Evolutionary conservation across 305 asterid genomes (phyloP).

Genomic region (Fraxinus platypoda): DNA sequence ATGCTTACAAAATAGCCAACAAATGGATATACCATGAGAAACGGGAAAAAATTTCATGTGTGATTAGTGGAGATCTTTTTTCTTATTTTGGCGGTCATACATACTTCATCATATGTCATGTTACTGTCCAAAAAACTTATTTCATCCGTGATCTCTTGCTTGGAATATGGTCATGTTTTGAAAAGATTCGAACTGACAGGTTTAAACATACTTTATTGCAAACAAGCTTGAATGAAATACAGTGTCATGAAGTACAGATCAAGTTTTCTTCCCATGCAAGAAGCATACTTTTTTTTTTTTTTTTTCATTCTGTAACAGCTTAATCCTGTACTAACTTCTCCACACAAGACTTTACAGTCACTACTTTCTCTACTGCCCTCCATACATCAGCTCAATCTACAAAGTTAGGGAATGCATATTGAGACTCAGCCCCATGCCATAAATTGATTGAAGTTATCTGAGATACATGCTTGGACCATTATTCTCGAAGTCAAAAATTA

Average conservation of each 20-base stretch:
- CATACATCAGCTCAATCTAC: neutral
- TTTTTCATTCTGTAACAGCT: neutral
- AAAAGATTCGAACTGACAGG: neutral
- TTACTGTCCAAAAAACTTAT: neutral
- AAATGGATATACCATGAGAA: neutral
- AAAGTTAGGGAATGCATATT: neutral
- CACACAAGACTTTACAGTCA: neutral
- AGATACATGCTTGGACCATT: neutral
- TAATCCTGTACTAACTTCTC: neutral
- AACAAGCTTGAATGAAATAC: neutral
- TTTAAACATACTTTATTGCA: neutral
- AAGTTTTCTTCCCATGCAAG: neutral
- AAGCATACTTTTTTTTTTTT: neutral
- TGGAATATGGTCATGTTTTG: neutral
- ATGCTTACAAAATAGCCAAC: neutral
- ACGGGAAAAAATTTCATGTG: neutral
- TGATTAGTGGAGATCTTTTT: conserved; percentile 4
- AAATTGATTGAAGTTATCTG: neutral
- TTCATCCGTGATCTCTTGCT: neutral
- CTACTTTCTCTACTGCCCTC: neutral
- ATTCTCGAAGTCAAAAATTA: neutral
- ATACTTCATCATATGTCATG: neutral
- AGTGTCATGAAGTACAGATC: neutral
- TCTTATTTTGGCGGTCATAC: neutral
- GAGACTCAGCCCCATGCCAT: neutral